These are phyloP conservation scores for Jatropha curcas DNA, from an alignment of 345 rosid genomes.

Conservation along the genomic window DNA sequence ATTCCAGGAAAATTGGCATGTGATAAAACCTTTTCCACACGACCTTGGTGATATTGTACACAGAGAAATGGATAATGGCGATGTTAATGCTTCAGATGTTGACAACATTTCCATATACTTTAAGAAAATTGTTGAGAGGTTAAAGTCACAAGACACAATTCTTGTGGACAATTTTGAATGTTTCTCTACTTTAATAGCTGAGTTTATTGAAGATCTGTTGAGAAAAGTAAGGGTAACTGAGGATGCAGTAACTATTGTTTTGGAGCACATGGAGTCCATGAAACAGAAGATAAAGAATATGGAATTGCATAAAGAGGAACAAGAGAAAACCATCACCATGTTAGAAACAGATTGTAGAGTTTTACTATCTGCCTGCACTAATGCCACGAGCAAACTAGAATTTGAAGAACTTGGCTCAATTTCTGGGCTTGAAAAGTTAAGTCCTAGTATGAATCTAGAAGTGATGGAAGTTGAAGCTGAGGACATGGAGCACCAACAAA, in stretches of 20 bases:
- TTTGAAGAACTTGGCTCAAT: conserved; percentile 43
- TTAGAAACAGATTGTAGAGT: conserved; percentile 47
- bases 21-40: conserved; percentile 36
- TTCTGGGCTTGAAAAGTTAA: conserved; percentile 49
- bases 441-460: conserved; percentile 26
- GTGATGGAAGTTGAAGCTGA: conserved; percentile 34
- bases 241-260: conserved; percentile 36
- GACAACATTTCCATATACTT: conserved; percentile 49
- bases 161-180: conserved; percentile 47
- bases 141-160: conserved; percentile 49
- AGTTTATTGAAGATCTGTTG: conserved; percentile 42
- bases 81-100: conserved; percentile 33
- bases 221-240: conserved; percentile 48
- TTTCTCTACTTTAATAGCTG: conserved; percentile 53
- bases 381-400: conserved; percentile 58
- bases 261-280: conserved; percentile 52
- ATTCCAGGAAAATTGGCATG: conserved; percentile 48
- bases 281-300: conserved; percentile 43
- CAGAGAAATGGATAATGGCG: conserved; percentile 37
- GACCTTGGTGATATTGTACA: conserved; percentile 37
- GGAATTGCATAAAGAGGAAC: conserved; percentile 51
- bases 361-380: conserved; percentile 58
- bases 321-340: conserved; percentile 42
- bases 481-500: conserved; percentile 35
- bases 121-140: conserved; percentile 49